phyloP scores from a whole-genome alignment of 1,139 yeast genomes.

The Yamadazyma aaseri region DNA sequence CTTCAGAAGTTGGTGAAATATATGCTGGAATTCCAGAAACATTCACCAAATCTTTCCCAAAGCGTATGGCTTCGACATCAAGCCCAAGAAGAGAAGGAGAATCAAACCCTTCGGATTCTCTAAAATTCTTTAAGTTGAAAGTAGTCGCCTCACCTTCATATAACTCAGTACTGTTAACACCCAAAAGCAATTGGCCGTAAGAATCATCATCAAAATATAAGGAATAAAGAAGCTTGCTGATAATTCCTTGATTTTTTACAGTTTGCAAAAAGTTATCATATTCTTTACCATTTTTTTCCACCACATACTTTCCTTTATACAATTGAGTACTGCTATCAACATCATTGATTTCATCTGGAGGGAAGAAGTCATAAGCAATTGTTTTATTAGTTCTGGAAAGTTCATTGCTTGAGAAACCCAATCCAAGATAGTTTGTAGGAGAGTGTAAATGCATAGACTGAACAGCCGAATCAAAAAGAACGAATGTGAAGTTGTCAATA shows the following conservation, averaged over 20 bases:
- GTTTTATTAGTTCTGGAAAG: neutral
- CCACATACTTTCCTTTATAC: neutral
- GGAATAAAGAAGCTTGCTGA: neutral
- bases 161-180: neutral
- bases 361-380: neutral
- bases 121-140: too few relatives aligned
- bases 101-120: neutral
- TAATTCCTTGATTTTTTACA: neutral
- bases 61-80: neutral
- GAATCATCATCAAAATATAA: neutral
- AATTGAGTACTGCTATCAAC: neutral
- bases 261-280: neutral
- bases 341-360: too few relatives aligned
- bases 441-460: neutral
- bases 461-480: neutral
- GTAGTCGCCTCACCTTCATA: neutral
- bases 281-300: neutral
- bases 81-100: neutral
- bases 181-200: neutral
- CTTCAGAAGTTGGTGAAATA: neutral
- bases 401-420: neutral
- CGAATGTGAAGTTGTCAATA: neutral
- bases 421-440: neutral
- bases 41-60: neutral
- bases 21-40: neutral